Base-by-base conservation (phyloP, 495 filamentous ascomycete species). In the Letharia lupina region DNA sequence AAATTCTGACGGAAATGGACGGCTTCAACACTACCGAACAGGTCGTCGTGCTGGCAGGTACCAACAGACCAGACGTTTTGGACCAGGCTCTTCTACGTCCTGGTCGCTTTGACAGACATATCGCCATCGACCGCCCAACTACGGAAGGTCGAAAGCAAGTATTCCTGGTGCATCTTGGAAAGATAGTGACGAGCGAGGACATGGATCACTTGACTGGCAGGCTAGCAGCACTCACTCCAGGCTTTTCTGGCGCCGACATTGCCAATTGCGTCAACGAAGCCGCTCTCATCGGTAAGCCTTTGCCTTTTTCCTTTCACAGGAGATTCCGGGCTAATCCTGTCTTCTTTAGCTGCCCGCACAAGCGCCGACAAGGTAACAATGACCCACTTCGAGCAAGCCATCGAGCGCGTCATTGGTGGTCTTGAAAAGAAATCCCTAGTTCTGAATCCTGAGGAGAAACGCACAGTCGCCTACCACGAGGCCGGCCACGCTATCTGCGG, bases 1-100 rank as follows among this genome's bases (percentile, higher is more conserved):
- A 98, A 77, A 96, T 98, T 65, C 82, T 98, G 60, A 98, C 94
- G 1, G 95, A 98, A 75, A 98, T 98, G 94, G 94, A 98, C 75
- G 94, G 94, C 62, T 98, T 98, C 85, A 98, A 97, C 73, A 98
- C 94, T 12, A 85, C 89, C 2, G 94, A 98, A 71, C 95, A 98
- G 78, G 89, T 98, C 42, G 93, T 98, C 64, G 94, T 98, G n/a
- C 84, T 98, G 64, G 94, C 94, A 57, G 94, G 95, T 79, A 98
- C 94, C 48, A 98, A 98, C 76, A 82, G 94, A 75, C 87, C 91
- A 40, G 94, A 98, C 75, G 85, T 98, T 61, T 86, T 98, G 18
- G 94, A 98, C 75, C 90, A 92, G 78, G 94, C 94, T 20, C 80
- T 98, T 66, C 91, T 98, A 90, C 90, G 94, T 67, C 94, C 94